Evolutionary conservation across 2,329 filamentous ascomycete species (phyloP), one percentile per base, ranked within the genome.

Genomic region (Monilinia vaccinii-corymbosi): DNA sequence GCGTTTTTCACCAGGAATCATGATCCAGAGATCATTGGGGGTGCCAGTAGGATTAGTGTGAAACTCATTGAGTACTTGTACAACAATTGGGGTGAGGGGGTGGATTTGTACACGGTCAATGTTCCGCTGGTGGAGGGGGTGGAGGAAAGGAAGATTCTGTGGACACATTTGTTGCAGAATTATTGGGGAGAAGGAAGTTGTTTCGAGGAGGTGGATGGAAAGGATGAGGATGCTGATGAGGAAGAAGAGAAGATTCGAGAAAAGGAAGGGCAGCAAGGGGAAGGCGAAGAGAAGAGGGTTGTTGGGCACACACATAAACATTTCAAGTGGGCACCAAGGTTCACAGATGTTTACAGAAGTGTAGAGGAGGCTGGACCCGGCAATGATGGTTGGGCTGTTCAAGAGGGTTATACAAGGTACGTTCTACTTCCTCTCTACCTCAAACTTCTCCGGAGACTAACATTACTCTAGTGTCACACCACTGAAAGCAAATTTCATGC

Each of bases 321-420:
- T 74, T 97, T 97, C 79, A 95, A 93, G 75, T 97, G 94, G 94
- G 85, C 89, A 51, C 94, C 93, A 2, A 84, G 83, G 64, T 94
- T 97, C 74, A 80, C 83, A 38, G 92, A 96, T 73, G 91, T 97
- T 2, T 91, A 91, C 73, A 83, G 88, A 71, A 92, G 88, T 66
- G 91, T 97, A n/a, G 84, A 91, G 67, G 82, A 87, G 65, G 85
- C 87, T 44, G 78, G 79, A 36, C 88, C 89, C 4, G 91, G 91
- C 4, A 95, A 91, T 71, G 94, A 99, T 74, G 94, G 93, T 7
- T 97, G 93, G 91, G 87, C 87, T 40, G 89, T 99, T 28, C 88
- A 88, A 72, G 86, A 96, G 71, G 90, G 91, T 32, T 84, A 87
- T 73, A 95, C 93, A 14, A 94, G 89, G 89, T 90, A 75, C 68